Conservation (phyloP, 2,329 filamentous ascomycete species). For the Colletotrichum australisinense region DNA sequence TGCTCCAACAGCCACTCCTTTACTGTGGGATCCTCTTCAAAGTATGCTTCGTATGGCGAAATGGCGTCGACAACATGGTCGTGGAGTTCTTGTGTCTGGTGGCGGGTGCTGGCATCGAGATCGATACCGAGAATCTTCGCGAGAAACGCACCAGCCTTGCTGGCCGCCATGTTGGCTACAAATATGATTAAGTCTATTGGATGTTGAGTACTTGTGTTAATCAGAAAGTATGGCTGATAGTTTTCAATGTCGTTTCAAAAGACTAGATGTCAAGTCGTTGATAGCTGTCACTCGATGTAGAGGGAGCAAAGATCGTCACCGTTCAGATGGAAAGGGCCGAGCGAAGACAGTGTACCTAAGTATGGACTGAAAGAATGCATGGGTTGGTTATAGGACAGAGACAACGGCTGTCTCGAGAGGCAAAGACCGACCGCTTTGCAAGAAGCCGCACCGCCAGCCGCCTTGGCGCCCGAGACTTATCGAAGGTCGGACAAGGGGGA, state of each 20-base stretch:
- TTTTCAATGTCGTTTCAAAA: not conserved
- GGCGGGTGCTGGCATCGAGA: slow-evolving; percentile 60
- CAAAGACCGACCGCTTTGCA: not conserved
- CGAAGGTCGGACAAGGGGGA: slow-evolving; percentile 19
- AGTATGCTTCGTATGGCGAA: slow-evolving; percentile 40
- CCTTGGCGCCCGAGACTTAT: slow-evolving; percentile 29
- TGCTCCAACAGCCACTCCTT: slow-evolving; percentile 70
- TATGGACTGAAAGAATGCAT: not conserved
- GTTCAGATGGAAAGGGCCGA: slow-evolving; percentile 9
- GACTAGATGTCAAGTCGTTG: not conserved
- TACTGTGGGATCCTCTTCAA: slow-evolving; percentile 76
- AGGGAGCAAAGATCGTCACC: not conserved
- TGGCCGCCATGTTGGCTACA: slow-evolving; percentile 39
- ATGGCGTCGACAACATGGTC: slow-evolving; percentile 8
- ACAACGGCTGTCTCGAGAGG: slow-evolving; percentile 25
- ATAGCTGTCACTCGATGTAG: not conserved
- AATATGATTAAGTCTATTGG: no score
- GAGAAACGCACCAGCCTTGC: slow-evolving; percentile 75
- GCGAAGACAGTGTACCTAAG: not conserved
- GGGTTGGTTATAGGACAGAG: slow-evolving; percentile 10
- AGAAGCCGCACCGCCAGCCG: slow-evolving; percentile 37
- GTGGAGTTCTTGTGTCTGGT: slow-evolving; percentile 25
- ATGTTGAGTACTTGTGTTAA: not conserved
- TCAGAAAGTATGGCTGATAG: no score
- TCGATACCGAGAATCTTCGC: slow-evolving; percentile 88